Conservation (phyloP, 1,284 basidiomycete species). For the Coriolopsis trogii region DNA sequence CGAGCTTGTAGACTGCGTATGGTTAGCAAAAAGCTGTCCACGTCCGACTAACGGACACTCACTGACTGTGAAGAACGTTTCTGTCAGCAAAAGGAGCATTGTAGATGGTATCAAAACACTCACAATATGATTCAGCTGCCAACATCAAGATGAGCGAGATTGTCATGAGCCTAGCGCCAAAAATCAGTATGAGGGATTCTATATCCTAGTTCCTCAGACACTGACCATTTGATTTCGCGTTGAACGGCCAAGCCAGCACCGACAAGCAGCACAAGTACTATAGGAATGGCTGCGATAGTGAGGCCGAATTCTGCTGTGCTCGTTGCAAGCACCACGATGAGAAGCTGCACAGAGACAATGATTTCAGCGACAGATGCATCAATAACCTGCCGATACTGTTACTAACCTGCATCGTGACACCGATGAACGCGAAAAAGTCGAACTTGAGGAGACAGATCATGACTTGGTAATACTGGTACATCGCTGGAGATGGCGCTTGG, state of each 20-base stretch:
- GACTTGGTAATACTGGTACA: slow-evolving; percentile 86
- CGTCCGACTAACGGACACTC: slow-evolving; percentile 32
- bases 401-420: slow-evolving; percentile 82
- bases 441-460: slow-evolving; percentile 86
- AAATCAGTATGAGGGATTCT: background rate
- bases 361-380: background rate
- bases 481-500: slow-evolving; percentile 45
- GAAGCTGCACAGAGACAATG: slow-evolving; percentile 16
- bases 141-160: slow-evolving; percentile 72
- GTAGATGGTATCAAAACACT: slow-evolving; percentile 32
- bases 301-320: slow-evolving; percentile 77
- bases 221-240: slow-evolving; percentile 77
- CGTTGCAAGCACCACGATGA: slow-evolving; percentile 57
- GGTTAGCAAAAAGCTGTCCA: background rate
- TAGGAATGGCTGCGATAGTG: slow-evolving; percentile 79
- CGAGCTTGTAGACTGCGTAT: slow-evolving; percentile 72
- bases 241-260: slow-evolving; percentile 71
- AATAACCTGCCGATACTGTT: background rate
- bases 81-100: background rate
- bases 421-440: slow-evolving; percentile 84
- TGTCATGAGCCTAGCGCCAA: slow-evolving; percentile 60
- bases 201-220: background rate
- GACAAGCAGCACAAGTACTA: slow-evolving; percentile 72
- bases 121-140: slow-evolving; percentile 74
- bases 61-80: slow-evolving; percentile 48